Conservation (phyloP, 768 basidiomycete species). For the Phanerochaete carnosa region DNA sequence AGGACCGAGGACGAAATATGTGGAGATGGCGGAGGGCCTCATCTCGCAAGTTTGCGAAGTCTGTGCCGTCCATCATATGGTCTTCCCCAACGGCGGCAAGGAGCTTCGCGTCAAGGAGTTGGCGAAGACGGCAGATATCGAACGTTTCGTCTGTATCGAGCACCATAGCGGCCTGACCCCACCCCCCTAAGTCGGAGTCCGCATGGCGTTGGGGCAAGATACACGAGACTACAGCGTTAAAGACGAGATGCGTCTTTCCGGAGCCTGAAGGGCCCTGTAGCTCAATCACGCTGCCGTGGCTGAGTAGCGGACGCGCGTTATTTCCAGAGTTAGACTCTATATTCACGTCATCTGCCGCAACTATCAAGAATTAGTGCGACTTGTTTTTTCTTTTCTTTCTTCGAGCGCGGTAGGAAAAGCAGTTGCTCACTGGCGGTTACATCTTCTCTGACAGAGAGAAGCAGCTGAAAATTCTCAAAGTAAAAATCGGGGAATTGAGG, state of each 20-base stretch:
- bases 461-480: neutral
- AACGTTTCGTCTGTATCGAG: conserved; percentile 73
- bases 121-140: conserved; percentile 49
- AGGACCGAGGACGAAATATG: conserved; percentile 66
- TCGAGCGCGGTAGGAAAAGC: neutral
- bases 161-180: conserved; percentile 62
- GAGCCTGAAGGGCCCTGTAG: conserved; percentile 72
- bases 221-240: conserved; percentile 57
- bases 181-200: conserved; percentile 44
- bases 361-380: neutral
- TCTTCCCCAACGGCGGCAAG: neutral
- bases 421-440: neutral
- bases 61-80: neutral
- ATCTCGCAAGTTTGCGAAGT: neutral
- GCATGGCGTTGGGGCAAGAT: conserved; percentile 43
- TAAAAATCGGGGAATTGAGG: neutral
- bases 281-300: conserved; percentile 63
- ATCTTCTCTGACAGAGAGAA: neutral
- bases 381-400: neutral
- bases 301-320: neutral
- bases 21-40: conserved; percentile 49
- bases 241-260: conserved; percentile 79
- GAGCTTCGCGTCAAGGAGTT: conserved; percentile 42
- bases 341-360: neutral
- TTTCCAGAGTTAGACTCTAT: neutral